Evolutionary conservation across 1,139 yeast species (phyloP).

Genomic region (Candida dubliniensis): DNA sequence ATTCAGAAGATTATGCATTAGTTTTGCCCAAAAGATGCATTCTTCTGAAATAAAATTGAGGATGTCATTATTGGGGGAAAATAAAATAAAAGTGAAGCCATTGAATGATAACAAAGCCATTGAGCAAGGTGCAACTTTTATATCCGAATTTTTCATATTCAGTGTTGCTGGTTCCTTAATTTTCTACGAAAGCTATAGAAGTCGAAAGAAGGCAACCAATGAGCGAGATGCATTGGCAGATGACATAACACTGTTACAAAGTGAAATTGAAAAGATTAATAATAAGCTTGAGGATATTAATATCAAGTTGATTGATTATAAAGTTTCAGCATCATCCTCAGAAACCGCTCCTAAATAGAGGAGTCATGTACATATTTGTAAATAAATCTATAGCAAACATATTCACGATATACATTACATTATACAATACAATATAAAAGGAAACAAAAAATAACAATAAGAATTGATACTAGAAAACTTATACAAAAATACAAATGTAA

Average conservation of each 20-base stretch:
- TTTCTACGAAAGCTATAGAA: constrained; percentile 70
- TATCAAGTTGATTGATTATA: constrained; percentile 47
- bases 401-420: neutral
- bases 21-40: constrained; percentile 74
- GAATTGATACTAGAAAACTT: constrained; percentile 17
- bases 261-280: constrained; percentile 61
- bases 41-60: constrained; percentile 63
- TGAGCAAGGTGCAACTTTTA: constrained; percentile 77
- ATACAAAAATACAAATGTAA: constrained; percentile 2
- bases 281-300: constrained; percentile 24
- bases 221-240: constrained; percentile 67
- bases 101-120: constrained; percentile 82
- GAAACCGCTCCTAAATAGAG: too few relatives aligned
- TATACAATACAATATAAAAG: neutral
- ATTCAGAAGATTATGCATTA: constrained; percentile 63
- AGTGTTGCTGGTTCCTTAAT: constrained; percentile 77
- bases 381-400: neutral
- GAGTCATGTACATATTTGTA: neutral
- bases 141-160: constrained; percentile 77
- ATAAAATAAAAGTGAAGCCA: constrained; percentile 63
- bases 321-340: constrained; percentile 42
- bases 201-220: constrained; percentile 61
- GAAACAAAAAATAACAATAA: constrained; percentile 4
- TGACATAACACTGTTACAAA: constrained; percentile 67
- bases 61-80: constrained; percentile 63